These are phyloP conservation scores for Tetrapisispora namnaoensis DNA, from an alignment of 805 yeast species.

Conservation along the genomic window DNA sequence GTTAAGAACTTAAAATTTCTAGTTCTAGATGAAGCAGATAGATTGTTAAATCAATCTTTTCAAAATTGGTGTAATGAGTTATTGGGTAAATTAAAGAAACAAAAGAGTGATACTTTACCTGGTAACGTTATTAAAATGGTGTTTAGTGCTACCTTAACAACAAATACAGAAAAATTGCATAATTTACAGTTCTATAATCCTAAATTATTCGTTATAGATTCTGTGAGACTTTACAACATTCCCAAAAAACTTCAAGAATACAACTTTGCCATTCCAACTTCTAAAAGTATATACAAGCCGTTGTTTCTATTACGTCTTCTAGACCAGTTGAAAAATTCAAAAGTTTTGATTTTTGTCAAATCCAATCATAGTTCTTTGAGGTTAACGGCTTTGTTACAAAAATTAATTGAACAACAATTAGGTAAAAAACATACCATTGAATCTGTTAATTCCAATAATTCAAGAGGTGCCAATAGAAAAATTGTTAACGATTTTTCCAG, in stretches of 20 bases:
- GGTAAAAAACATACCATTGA: constrained; percentile 21
- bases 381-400: constrained; percentile 43
- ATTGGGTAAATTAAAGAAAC: constrained; percentile 32
- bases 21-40: constrained; percentile 75
- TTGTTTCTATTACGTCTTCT: constrained; percentile 54
- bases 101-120: constrained; percentile 24
- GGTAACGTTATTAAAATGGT: constrained; percentile 52
- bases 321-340: constrained; percentile 6
- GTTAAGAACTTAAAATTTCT: constrained; percentile 49
- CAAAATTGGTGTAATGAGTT: constrained; percentile 79
- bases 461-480: constrained; percentile 43
- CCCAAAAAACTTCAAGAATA: constrained; percentile 45
- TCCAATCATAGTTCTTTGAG: constrained; percentile 79
- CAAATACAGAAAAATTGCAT: constrained; percentile 81
- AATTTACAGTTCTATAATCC: constrained; percentile 62
- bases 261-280: constrained; percentile 30
- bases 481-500: constrained; percentile 46
- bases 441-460: constrained; percentile 51
- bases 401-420: constrained; percentile 10
- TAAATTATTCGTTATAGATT: constrained; percentile 58
- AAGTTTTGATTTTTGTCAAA: constrained; percentile 25
- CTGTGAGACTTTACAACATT: constrained; percentile 50
- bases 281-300: constrained; percentile 53
- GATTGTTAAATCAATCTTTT: constrained; percentile 75
- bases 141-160: constrained; percentile 88